These are phyloP conservation scores for Gossypium davidsonii DNA, from an alignment of 441 rosid genomes.

Conservation along the genomic window DNA sequence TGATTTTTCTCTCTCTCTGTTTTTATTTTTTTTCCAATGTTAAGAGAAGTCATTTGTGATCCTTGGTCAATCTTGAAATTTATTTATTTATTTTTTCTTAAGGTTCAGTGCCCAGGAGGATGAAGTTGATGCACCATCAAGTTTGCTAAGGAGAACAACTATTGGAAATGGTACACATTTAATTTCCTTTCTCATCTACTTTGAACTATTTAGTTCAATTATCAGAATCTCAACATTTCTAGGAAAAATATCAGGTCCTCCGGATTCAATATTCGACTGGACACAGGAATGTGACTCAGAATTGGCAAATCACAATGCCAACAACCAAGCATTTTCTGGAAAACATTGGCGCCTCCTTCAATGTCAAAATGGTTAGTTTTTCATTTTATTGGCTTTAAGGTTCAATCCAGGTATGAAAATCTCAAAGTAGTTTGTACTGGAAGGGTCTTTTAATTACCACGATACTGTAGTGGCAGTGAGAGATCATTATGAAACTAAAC, in stretches of 20 bases:
- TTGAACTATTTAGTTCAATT: constrained; percentile 19
- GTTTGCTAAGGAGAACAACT: constrained; percentile 74
- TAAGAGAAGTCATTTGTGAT: constrained; percentile 5
- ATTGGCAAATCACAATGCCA: constrained; percentile 63
- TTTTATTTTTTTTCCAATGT: neutral
- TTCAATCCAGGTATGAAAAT: neutral
- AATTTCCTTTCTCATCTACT: constrained; percentile 16
- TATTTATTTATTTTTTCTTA: constrained; percentile 16
- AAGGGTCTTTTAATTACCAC: neutral
- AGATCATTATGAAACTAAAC: neutral
- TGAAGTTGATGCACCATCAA: constrained; percentile 57
- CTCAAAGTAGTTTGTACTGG: neutral
- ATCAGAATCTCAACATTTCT: constrained; percentile 26
- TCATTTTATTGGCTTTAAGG: constrained; percentile 13
- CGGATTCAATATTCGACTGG: constrained; percentile 85
- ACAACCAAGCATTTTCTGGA: constrained; percentile 89
- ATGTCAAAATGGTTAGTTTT: constrained; percentile 85
- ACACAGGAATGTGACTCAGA: constrained; percentile 78
- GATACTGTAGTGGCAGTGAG: constrained; percentile 14
- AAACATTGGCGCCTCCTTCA: constrained; percentile 99
- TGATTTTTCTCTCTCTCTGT: neutral
- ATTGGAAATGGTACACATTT: constrained; percentile 79
- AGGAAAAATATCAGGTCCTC: constrained; percentile 58
- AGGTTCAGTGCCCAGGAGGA: constrained; percentile 92
- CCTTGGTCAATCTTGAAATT: neutral